Base-by-base conservation (phyloP, 2,329 filamentous ascomycete species). In the Ascochyta pisi region DNA sequence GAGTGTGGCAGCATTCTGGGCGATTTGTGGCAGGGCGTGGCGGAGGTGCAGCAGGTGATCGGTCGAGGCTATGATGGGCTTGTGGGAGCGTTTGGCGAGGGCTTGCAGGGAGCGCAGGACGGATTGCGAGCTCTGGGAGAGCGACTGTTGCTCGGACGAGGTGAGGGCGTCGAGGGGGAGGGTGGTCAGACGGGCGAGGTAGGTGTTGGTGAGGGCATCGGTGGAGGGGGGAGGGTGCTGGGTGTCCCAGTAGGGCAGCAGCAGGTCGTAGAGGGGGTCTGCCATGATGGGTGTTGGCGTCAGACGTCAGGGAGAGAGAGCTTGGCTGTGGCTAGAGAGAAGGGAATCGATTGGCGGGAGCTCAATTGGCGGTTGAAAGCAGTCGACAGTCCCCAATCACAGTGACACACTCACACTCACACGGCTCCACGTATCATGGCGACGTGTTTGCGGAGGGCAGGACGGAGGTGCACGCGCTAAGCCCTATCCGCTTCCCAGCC, bases 11-110 rank as follows among this genome's bases (percentile, higher is more conserved):
- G 89, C 85, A 68, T 89, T 84, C 44, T 83, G 81, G 34, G 85
- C 85, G 40, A 98, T 79, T 13, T 80, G 75, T 0, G 92, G 90
- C n/a, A 99, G 81, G 1, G 88, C 85, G n/a, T 83, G 81, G 45
- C 82, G 82, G 7, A 98, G 83, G 9, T 86, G 87, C n/a, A 86
- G 84, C 67, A 98, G 87, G 66, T 90, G 88, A 64, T 87, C 84
- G 22, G 91, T 88, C 4, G 94, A 95, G 49, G 88, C 83, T 65
- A 97, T 92, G 62, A 98, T 88, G 16, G 88, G 83, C 71, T 89
- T 91, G 76, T 97, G 89, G 0, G 93, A 96, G 64, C 91, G 90
- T 67, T 96, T 96, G 7, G 93, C 94, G 45, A 98, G 86, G 0
- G 87, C 85, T 73, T 99, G 95, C 1, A 98, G 83, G 0, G 92